Evolutionary conservation across 805 yeast species (phyloP).

Genomic region (Komagataella phaffii): DNA sequence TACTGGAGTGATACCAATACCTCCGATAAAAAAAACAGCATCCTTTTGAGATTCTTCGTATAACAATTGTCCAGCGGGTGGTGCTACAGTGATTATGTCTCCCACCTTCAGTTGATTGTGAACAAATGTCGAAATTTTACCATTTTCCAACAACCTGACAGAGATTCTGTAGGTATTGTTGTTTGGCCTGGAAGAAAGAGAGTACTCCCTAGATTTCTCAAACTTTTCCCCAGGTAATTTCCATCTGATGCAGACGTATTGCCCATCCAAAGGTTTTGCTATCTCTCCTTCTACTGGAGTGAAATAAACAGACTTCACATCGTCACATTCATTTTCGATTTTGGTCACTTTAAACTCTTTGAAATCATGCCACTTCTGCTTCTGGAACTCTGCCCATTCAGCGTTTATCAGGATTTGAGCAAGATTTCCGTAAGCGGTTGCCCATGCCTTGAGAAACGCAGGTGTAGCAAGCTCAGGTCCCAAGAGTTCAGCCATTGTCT

Average conservation of each 20-base stretch:
- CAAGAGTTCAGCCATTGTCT: conserved; percentile 37
- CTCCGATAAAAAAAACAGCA: conserved; percentile 38
- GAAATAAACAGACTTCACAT: conserved; percentile 39
- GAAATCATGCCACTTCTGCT: conserved; percentile 47
- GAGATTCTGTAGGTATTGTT: conserved; percentile 38
- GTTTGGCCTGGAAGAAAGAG: conserved; percentile 28
- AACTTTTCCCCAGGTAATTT: conserved; percentile 20
- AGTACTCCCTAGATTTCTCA: conserved; percentile 44
- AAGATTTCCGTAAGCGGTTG: conserved; percentile 46
- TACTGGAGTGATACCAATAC: conserved; percentile 59
- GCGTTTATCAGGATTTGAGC: conserved; percentile 47
- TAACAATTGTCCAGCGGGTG: conserved; percentile 46
- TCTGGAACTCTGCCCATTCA: conserved; percentile 33
- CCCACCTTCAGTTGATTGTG: conserved; percentile 35
- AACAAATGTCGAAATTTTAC: conserved; percentile 35
- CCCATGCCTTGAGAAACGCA: conserved; percentile 50
- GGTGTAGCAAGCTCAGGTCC: conserved; percentile 47
- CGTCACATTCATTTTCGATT: conserved; percentile 27
- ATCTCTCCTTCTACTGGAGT: conserved; percentile 25
- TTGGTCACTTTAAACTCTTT: conserved; percentile 32
- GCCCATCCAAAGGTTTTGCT: conserved; percentile 23
- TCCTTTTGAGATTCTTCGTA: conserved; percentile 15
- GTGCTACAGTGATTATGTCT: conserved; percentile 31
- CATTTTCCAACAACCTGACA: conserved; percentile 34
- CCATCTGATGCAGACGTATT: conserved; percentile 26